Conservation (phyloP, 108 stramenopile species). For the Nitzschia sp. region DNA sequence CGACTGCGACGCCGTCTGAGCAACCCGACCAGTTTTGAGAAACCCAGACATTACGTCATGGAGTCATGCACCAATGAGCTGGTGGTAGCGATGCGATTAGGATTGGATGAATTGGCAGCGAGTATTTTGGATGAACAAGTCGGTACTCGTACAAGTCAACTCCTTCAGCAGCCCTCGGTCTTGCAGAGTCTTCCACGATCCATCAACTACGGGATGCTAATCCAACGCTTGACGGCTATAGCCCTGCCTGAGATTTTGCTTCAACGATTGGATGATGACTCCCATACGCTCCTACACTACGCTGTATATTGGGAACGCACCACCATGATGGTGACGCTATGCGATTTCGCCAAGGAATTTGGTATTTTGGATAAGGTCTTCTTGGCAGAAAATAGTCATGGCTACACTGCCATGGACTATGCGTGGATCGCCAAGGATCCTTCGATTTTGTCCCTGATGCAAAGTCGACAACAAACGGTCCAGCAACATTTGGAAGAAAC, state of each 20-base stretch:
- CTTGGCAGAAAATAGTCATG: slow-evolving; percentile 5
- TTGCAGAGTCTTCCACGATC: not conserved
- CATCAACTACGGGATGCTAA: not conserved
- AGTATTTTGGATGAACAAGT: not conserved
- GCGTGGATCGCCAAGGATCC: slow-evolving; percentile 5
- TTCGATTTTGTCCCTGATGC: not conserved
- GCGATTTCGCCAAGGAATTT: not conserved
- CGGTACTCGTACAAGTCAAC: too few species aligned
- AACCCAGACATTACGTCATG: slow-evolving; percentile 10
- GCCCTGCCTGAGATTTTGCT: not conserved
- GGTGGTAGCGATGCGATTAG: not conserved
- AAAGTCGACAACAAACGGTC: not conserved
- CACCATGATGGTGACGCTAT: not conserved
- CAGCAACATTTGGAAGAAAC: not conserved
- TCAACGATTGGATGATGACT: slow-evolving; percentile 9
- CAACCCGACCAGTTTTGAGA: not conserved
- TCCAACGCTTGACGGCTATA: not conserved
- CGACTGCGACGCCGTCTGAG: not conserved
- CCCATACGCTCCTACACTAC: not conserved
- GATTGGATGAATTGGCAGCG: slow-evolving; percentile 1
- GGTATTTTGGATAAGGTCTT: not conserved
- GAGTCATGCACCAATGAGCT: not conserved
- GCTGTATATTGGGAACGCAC: slow-evolving; percentile 10
- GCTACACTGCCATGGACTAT: not conserved
- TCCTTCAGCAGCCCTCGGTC: not conserved